Base-by-base conservation (phyloP, 495 filamentous ascomycete genomes). In the Penicillium desertorum region DNA sequence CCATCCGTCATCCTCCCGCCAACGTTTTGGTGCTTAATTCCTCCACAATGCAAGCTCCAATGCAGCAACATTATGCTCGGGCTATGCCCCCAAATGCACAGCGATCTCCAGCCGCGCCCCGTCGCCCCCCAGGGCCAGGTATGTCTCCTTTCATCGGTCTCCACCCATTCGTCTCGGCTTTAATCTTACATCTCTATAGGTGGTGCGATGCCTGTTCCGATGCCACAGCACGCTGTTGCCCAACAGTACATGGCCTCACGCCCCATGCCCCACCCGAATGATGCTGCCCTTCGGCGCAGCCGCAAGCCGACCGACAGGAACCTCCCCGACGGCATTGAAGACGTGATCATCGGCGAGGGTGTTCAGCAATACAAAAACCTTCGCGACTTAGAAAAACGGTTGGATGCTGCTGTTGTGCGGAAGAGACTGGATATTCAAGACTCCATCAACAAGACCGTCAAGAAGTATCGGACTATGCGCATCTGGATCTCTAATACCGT, bases 401-500 rank as follows among this genome's bases (percentile, higher is more conserved):
- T 97, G 52, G 95, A 99, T 76, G 90, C 92, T 22, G 88, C 90
- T n/a, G 94, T 97, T 79, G 89, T 94, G 70, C 83, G 92, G 62
- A 99, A 98, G 78, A 81, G 91, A 58, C 73, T 98, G 58, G 94
- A 99, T 70, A 88, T 96, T 50, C 83, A 89, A 52, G 93, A 96
- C 64, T 86, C 88, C 16, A 83, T 93, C 36, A 89, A 84, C 70
- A 84, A 89, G 52, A 87, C 88, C 52, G 77, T 86, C 47, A 92
- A 94, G 83, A 85, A 89, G 48, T 86, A 87, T 71, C 88, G 88
- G 66, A 96, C 89, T 20, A 75, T 99, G 70, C 87, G 91, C 60
- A 85, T 99, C 54, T 98, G 92, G 91, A 88, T 99, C 60, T 91
- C 88, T 66, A 99, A 99, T 69, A 96, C 92, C 1, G 89, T 87